Evolutionary conservation across 2,329 filamentous ascomycete genomes (phyloP), one percentile per base, ranked within the genome.

Genomic region (Ophiostoma quercus): DNA sequence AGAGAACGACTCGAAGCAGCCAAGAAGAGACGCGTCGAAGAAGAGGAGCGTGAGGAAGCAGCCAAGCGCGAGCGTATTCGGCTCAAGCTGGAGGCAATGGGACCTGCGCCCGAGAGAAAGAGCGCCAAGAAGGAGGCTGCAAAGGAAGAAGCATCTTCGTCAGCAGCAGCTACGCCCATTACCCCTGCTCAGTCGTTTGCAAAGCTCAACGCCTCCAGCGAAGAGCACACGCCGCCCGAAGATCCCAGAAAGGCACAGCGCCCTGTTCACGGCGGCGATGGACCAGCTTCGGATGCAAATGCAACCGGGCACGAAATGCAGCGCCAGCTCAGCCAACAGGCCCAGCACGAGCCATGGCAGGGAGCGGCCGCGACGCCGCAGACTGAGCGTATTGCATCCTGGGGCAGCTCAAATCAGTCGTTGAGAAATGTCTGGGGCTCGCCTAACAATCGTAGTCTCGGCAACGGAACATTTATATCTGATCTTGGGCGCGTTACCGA

Each of bases 401-500:
- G 87, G 86, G 80, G 79, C 37, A 75, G 80, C 37, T 76, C 77
- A 25, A 76, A 79, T 51, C 84, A 83, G 66, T 73, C 80, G 12
- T 77, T 82, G 14, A 82, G 84, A 66, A 92, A 90, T 76, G 89
- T 93, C 22, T 94, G 91, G 91, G 90, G 88, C 22, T 87, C 90
- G 62, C 89, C 88, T 69, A 88, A 87, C 69, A 88, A 91, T 73
- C 85, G 88, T 69, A 88, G 87, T 12, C 87, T 94, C 25, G 91
- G 91, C 3, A 94, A 94, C 77, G 91, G 91, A 62, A 92, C 90
- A 0, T 94, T 94, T 75, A 87, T 85, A 70, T 83, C 86, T 14
- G 86, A 88, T 73, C 82, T 90, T 68, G 84, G 83, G 37, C 81
- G 82, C 6, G 82, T 82, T 66, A 81, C 76, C 0, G 81, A 81